Percentiles rank a stretch among this genome's conserved stretches.
phyloP scores from a whole-genome alignment of 257 asterid species.

The Oldenlandia corymbosa region DNA sequence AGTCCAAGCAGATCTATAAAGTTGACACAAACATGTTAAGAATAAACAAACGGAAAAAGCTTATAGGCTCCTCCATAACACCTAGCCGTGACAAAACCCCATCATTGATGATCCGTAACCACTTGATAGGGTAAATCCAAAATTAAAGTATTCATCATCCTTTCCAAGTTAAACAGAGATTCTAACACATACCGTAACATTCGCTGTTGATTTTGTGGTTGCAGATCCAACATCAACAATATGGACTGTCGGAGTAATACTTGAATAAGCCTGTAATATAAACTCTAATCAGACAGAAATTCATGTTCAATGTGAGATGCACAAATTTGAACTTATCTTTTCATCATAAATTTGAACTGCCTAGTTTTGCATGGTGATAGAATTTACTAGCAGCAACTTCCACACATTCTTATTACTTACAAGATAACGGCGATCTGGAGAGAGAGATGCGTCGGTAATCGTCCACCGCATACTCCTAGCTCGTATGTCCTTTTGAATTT shows the following conservation, averaged over 20 bases:
- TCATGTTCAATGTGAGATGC: not conserved
- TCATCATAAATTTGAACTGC: no score
- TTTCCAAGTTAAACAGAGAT: slow-evolving; percentile 14
- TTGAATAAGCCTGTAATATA: slow-evolving; percentile 63
- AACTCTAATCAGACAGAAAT: slow-evolving; percentile 16
- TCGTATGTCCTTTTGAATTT: slow-evolving; percentile 67
- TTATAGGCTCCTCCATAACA: not conserved
- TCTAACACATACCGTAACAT: slow-evolving; percentile 62
- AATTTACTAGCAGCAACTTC: no score
- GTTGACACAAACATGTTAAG: not conserved
- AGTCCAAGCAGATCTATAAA: not conserved
- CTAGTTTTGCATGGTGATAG: not conserved
- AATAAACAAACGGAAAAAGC: not conserved
- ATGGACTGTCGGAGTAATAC: slow-evolving; percentile 81
- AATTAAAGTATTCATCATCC: not conserved
- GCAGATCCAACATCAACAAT: slow-evolving; percentile 85
- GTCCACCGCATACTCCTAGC: slow-evolving; percentile 93
- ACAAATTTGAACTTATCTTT: not conserved
- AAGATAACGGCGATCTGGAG: slow-evolving; percentile 82
- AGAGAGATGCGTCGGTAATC: slow-evolving; percentile 84
- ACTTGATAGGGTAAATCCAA: not conserved
- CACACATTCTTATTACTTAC: no score
- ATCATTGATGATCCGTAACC: not conserved
- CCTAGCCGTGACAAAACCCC: not conserved
- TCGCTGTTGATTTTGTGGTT: slow-evolving; percentile 65